Conservation (phyloP, 805 yeast species). For the Pichia exigua region DNA sequence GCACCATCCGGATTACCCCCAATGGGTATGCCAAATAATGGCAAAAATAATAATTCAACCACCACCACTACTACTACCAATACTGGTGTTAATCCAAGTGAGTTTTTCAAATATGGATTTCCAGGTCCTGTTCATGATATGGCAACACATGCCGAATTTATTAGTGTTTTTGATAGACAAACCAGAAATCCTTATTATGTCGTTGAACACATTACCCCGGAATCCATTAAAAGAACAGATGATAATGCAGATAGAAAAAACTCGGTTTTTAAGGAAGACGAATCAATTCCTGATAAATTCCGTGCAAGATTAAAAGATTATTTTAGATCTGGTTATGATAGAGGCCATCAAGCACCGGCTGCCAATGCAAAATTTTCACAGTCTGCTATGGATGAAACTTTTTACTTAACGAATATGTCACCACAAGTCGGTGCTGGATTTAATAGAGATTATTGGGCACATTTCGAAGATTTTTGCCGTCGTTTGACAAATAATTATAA, state of each 20-base stretch:
- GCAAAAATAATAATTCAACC: not conserved
- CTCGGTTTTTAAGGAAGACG: slow-evolving; percentile 84
- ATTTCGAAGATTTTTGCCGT: slow-evolving; percentile 83
- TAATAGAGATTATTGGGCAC: slow-evolving; percentile 97
- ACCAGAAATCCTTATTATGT: slow-evolving; percentile 81
- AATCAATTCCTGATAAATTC: slow-evolving; percentile 64
- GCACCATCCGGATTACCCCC: slow-evolving; percentile 14
- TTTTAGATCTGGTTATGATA: slow-evolving; percentile 90
- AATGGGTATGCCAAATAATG: slow-evolving; percentile 6
- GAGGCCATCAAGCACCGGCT: slow-evolving; percentile 98
- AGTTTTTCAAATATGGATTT: slow-evolving; percentile 82
- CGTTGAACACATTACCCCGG: slow-evolving; percentile 78
- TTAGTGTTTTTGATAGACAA: slow-evolving; percentile 79
- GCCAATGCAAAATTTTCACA: slow-evolving; percentile 93
- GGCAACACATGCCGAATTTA: slow-evolving; percentile 62
- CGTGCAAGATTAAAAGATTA: slow-evolving; percentile 76
- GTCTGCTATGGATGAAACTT: slow-evolving; percentile 91
- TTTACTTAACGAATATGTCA: slow-evolving; percentile 79
- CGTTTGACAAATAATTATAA: slow-evolving; percentile 64
- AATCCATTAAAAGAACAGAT: slow-evolving; percentile 44
- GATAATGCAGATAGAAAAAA: slow-evolving; percentile 66
- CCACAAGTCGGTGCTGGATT: slow-evolving; percentile 98
- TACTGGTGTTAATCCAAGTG: slow-evolving; percentile 56
- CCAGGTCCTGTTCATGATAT: slow-evolving; percentile 94
- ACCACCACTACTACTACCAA: slow-evolving; percentile 17